Evolutionary conservation across 306 rosid species (phyloP).

Genomic region (Gastrolobium villosum): DNA sequence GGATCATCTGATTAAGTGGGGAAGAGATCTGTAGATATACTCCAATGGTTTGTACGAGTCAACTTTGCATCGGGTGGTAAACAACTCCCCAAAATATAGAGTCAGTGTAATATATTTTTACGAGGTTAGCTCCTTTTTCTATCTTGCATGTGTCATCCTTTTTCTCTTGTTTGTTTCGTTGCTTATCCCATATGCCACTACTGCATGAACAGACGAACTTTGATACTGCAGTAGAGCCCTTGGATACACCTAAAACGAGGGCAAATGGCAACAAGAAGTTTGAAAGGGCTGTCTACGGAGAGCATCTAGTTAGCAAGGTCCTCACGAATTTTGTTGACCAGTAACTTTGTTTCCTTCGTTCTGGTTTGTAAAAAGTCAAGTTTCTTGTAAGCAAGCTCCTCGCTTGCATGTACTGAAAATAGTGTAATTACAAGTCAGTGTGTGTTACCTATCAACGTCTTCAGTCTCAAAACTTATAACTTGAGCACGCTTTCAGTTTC

Average conservation of each 20-base stretch:
- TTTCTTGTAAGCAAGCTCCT: not conserved
- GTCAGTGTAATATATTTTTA: constrained; percentile 86
- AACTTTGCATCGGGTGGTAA: constrained; percentile 86
- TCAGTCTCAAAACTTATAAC: not conserved
- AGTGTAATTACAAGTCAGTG: not conserved
- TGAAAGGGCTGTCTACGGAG: constrained; percentile 79
- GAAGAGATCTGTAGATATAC: constrained; percentile 73
- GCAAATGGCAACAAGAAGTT: constrained; percentile 65
- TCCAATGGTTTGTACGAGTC: constrained; percentile 91
- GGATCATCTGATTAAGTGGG: constrained; percentile 16
- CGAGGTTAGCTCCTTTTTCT: constrained; percentile 63
- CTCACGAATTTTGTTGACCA: constrained; percentile 64
- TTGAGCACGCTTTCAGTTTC: not conserved
- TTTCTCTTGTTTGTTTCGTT: constrained; percentile 2
- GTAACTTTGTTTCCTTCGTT: constrained; percentile 32
- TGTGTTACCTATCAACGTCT: not conserved
- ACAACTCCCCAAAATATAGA: constrained; percentile 69
- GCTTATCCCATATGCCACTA: constrained; percentile 12
- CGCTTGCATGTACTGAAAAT: not conserved
- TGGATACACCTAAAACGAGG: constrained; percentile 69
- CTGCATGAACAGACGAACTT: constrained; percentile 80
- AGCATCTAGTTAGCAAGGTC: constrained; percentile 80
- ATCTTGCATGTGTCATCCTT: not conserved
- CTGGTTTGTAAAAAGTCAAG: not conserved
- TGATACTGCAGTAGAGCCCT: constrained; percentile 81